Percentiles rank a stretch among this genome's conserved stretches.
Evolutionary conservation across 2,329 filamentous ascomycete species (phyloP).

Genomic region (Fusarium floridanum): DNA sequence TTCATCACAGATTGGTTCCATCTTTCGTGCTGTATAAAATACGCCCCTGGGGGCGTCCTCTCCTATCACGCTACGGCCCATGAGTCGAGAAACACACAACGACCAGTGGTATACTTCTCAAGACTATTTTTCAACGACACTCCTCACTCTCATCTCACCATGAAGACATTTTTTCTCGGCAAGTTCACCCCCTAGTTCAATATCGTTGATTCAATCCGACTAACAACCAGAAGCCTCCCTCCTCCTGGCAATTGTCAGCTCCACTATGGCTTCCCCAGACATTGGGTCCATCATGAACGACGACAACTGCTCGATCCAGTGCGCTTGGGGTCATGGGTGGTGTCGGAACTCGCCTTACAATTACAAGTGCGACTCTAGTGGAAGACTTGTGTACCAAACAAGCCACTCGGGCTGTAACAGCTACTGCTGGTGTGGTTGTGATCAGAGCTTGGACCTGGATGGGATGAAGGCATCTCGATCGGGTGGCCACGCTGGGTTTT

Average conservation of each 20-base stretch:
- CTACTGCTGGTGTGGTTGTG: slow-evolving; percentile 9
- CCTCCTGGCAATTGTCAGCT: neutral
- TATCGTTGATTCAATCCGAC: neutral
- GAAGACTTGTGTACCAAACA: neutral
- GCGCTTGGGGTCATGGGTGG: slow-evolving; percentile 6
- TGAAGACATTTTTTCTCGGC: neutral
- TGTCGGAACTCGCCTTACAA: neutral
- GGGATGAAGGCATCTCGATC: neutral
- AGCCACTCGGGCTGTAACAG: neutral
- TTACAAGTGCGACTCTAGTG: neutral
- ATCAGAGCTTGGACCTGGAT: neutral
- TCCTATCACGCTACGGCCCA: neutral
- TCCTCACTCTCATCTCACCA: neutral
- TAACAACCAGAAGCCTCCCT: neutral
- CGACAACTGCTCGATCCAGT: neutral
- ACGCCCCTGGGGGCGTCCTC: no score
- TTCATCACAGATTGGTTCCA: neutral
- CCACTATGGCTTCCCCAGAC: neutral
- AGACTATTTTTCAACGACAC: neutral
- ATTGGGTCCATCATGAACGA: neutral
- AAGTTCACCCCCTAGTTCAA: neutral
- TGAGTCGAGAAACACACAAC: neutral
- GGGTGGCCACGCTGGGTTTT: neutral
- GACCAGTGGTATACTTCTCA: neutral
- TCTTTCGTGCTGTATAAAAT: neutral